Conservation (phyloP, 2,329 filamentous ascomycete genomes). For the Cladosporium velox region DNA sequence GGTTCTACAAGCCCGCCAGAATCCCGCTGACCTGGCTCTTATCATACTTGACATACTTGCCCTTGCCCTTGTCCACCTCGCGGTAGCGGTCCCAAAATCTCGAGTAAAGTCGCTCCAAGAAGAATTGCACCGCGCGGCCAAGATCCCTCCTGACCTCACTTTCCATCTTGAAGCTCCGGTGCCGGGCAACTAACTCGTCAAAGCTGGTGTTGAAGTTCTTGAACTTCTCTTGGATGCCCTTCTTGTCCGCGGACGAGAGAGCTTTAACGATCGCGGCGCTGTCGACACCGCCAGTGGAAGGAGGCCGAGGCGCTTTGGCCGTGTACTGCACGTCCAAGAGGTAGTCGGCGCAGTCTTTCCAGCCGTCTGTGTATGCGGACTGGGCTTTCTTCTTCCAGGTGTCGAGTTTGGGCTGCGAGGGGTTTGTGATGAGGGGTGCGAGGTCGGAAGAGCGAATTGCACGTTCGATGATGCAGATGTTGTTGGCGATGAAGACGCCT, state of each 20-base stretch:
- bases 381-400: conserved; percentile 86
- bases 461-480: conserved; percentile 78
- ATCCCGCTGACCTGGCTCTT: conserved; percentile 73
- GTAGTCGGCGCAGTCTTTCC: conserved; percentile 82
- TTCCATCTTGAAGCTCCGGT: conserved; percentile 88
- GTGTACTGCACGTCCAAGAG: conserved; percentile 93
- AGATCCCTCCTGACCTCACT: conserved; percentile 80
- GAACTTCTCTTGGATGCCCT: conserved; percentile 96
- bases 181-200: conserved; percentile 80
- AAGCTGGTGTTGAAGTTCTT: conserved; percentile 86
- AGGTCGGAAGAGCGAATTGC: conserved; percentile 83
- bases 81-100: conserved; percentile 97
- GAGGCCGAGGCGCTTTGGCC: conserved; percentile 69
- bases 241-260: conserved; percentile 86
- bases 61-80: conserved; percentile 95
- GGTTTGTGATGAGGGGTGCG: conserved; percentile 59
- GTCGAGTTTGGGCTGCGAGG: conserved; percentile 62
- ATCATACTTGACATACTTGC: conserved; percentile 98
- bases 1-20: conserved; percentile 41
- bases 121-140: conserved; percentile 80
- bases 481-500: conserved; percentile 91
- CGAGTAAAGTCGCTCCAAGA: conserved; percentile 91
- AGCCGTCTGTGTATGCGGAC: conserved; percentile 78
- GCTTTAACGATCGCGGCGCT: conserved; percentile 81
- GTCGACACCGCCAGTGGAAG: conserved; percentile 70